A percentile compares a stretch with the other conserved stretches of the same genome.
phyloP scores from a whole-genome alignment of 2,329 filamentous ascomycete genomes.

The Hypoxylon sp. region DNA sequence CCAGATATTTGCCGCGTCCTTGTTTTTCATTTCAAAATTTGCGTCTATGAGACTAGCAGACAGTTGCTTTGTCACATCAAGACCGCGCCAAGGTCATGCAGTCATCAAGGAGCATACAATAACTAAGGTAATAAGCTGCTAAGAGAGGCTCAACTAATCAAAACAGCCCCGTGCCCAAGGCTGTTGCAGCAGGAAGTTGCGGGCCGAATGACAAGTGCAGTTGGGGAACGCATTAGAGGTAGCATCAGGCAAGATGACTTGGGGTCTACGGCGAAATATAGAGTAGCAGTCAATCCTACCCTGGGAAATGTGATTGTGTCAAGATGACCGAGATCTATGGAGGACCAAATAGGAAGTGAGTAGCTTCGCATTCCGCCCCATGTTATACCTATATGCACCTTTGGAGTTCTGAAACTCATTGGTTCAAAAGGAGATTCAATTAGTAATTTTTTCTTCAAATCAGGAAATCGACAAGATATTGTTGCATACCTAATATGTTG shows the following conservation, averaged over 20 bases:
- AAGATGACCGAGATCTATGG: neutral
- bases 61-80: neutral
- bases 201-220: neutral
- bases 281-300: neutral
- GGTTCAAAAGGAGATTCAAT: neutral
- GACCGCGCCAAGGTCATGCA: constrained; percentile 6
- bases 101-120: neutral
- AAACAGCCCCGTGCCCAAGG: neutral
- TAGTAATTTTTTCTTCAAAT: neutral
- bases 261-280: neutral
- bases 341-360: neutral
- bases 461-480: constrained; percentile 1
- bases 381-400: neutral
- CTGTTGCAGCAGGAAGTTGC: neutral
- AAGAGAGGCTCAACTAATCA: neutral
- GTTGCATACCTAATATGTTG: neutral
- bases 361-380: neutral
- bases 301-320: neutral
- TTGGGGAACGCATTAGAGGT: neutral
- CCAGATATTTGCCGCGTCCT: neutral
- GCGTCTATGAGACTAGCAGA: neutral
- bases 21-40: neutral
- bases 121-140: neutral
- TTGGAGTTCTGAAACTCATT: neutral
- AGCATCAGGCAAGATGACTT: neutral